Conservation (phyloP, 768 basidiomycete genomes). For the Nidularia pulvinata region DNA sequence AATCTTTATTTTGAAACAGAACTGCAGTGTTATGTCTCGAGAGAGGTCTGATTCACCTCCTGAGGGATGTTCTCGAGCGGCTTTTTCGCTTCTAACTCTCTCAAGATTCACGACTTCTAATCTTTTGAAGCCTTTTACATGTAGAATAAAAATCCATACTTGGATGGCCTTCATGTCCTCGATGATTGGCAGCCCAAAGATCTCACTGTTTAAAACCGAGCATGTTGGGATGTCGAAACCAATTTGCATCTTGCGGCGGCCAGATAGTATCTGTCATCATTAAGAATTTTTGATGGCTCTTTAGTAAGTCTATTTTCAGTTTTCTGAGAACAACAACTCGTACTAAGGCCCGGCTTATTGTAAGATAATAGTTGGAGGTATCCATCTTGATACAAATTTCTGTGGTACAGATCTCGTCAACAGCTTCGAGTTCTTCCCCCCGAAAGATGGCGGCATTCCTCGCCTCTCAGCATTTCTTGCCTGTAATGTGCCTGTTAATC, state of each 20-base stretch:
- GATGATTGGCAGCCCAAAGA: too few relatives aligned
- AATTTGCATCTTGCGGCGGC: conserved; percentile 29
- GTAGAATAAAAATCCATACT: too few relatives aligned
- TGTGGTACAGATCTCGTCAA: conserved; percentile 63
- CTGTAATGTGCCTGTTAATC: conserved; percentile 20
- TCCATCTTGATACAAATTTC: conserved; percentile 41
- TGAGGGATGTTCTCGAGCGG: too few relatives aligned
- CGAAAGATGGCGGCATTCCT: conserved; percentile 33
- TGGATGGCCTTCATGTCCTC: too few relatives aligned
- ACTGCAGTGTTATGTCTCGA: too few relatives aligned
- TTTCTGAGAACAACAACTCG: not conserved
- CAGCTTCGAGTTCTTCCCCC: conserved; percentile 35
- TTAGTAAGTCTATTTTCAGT: conserved; percentile 24
- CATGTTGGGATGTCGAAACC: conserved; percentile 22
- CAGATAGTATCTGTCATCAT: conserved; percentile 39
- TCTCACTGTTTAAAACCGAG: too few relatives aligned
- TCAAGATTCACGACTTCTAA: too few relatives aligned
- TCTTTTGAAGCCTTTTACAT: too few relatives aligned
- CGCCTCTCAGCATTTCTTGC: conserved; percentile 21
- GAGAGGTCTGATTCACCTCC: too few relatives aligned
- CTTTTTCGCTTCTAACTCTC: too few relatives aligned
- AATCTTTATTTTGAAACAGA: too few relatives aligned
- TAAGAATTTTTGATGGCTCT: conserved; percentile 28
- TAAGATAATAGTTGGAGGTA: conserved; percentile 20
- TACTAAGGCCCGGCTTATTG: not conserved